A percentile compares a stretch with the other conserved stretches of the same genome.
These are phyloP conservation scores for Wallacemonas rigidus DNA, from an alignment of 208 protist genomes.

Conservation along the genomic window DNA sequence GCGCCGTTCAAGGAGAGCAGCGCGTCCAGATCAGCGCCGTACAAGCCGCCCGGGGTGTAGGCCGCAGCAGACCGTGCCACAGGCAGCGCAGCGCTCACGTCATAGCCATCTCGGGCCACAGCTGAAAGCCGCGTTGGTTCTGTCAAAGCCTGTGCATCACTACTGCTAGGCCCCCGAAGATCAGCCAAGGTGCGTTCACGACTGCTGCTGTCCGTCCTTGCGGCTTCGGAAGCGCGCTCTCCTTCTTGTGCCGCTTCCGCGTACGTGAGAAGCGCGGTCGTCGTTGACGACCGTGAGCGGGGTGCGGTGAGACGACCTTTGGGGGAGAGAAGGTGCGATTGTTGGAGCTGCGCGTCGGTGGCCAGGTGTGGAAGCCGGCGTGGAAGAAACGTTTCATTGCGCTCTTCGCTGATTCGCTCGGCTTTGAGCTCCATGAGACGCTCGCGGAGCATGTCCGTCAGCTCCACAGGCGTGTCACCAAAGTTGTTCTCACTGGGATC, in stretches of 20 bases:
- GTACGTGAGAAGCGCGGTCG: conserved; percentile 7
- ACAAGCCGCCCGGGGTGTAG: conserved; percentile 28
- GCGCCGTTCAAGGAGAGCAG: conserved; percentile 12
- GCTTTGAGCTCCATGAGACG: conserved; percentile 88
- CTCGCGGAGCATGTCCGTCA: conserved; percentile 90
- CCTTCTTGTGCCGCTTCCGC: neutral
- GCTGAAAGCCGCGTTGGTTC: neutral
- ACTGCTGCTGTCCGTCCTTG: neutral
- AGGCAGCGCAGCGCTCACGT: neutral
- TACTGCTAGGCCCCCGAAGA: neutral
- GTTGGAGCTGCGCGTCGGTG: conserved; percentile 34
- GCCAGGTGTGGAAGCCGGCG: conserved; percentile 45
- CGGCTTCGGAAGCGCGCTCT: neutral
- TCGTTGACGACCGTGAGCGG: neutral
- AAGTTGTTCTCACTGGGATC: conserved; percentile 35
- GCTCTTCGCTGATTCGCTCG: conserved; percentile 70
- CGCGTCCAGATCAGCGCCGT: neutral
- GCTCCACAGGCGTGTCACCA: conserved; percentile 81
- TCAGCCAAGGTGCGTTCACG: conserved; percentile 5
- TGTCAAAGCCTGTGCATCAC: neutral
- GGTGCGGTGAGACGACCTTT: too few species aligned
- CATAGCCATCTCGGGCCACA: conserved; percentile 1
- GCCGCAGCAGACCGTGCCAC: conserved; percentile 15
- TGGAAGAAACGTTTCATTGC: conserved; percentile 76
- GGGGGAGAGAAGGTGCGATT: neutral